A percentile compares a stretch with the other conserved stretches of the same genome.
Conservation (phyloP, 1,284 basidiomycete species). For the Trichosporon ovoides region DNA sequence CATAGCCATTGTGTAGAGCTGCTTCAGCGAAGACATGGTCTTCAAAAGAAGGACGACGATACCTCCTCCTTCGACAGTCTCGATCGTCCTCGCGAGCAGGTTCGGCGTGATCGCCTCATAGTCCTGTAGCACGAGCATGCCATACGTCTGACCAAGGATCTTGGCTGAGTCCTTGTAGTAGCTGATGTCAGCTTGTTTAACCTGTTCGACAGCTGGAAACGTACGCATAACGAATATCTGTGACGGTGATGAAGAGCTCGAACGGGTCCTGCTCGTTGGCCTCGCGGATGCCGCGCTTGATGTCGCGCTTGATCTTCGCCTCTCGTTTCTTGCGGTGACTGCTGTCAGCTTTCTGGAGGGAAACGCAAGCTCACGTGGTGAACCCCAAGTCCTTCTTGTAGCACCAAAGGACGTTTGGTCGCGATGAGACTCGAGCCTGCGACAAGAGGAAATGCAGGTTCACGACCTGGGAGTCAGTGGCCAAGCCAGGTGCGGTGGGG, state of each 20-base stretch:
- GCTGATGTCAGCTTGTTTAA: slow-evolving; percentile 37
- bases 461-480: slow-evolving; percentile 62
- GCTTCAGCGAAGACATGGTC: slow-evolving; percentile 89
- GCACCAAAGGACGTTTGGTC: slow-evolving; percentile 91
- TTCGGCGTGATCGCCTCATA: slow-evolving; percentile 99
- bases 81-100: slow-evolving; percentile 90
- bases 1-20: slow-evolving; percentile 96
- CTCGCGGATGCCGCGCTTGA: slow-evolving; percentile 88
- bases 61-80: slow-evolving; percentile 97
- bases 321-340: slow-evolving; percentile 96
- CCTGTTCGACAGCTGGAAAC: slow-evolving; percentile 32
- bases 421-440: slow-evolving; percentile 78
- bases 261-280: slow-evolving; percentile 95
- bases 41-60: slow-evolving; percentile 86
- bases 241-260: slow-evolving; percentile 97
- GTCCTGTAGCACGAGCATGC: slow-evolving; percentile 96
- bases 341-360: slow-evolving; percentile 6
- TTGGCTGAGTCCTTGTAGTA: slow-evolving; percentile 94
- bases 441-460: slow-evolving; percentile 93
- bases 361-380: slow-evolving; percentile 62
- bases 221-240: slow-evolving; percentile 93
- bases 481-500: not conserved
- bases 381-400: slow-evolving; percentile 97
- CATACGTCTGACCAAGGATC: slow-evolving; percentile 94
- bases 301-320: slow-evolving; percentile 88